Evolutionary conservation across 1,139 yeast species (phyloP).

Genomic region (Hyphopichia fennica): DNA sequence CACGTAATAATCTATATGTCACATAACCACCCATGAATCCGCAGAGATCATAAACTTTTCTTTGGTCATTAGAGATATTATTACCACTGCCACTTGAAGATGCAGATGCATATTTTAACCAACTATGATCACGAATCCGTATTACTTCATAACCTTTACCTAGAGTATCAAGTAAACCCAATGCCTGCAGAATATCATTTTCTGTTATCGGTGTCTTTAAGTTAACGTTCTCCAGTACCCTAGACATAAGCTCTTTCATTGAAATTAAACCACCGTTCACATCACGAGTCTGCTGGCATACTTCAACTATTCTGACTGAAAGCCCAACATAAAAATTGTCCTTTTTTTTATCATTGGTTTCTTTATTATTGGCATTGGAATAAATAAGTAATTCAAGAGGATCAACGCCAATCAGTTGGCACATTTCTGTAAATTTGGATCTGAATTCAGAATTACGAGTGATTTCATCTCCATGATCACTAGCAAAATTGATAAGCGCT

Average conservation of each 20-base stretch:
- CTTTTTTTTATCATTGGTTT: constrained; percentile 22
- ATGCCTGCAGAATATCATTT: constrained; percentile 19
- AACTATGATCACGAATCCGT: constrained; percentile 32
- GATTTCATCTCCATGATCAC: constrained; percentile 61
- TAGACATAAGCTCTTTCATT: constrained; percentile 53
- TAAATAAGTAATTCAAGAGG: constrained; percentile 57
- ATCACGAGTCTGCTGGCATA: constrained; percentile 68
- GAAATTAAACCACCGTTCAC: constrained; percentile 80
- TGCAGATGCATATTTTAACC: constrained; percentile 41
- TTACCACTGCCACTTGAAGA: constrained; percentile 24
- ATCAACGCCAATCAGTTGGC: constrained; percentile 80
- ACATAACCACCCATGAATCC: constrained; percentile 67
- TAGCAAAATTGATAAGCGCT: constrained; percentile 63
- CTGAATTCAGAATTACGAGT: constrained; percentile 63
- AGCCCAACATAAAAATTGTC: constrained; percentile 64
- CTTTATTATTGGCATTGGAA: constrained; percentile 17
- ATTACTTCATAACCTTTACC: constrained; percentile 42
- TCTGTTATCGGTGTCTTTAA: constrained; percentile 17
- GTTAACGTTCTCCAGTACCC: constrained; percentile 20
- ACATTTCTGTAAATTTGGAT: constrained; percentile 70
- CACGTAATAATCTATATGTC: constrained; percentile 59
- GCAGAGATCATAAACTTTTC: constrained; percentile 69
- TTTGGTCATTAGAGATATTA: constrained; percentile 58
- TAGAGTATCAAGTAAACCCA: constrained; percentile 20
- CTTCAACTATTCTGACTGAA: constrained; percentile 70